Conservation (phyloP, 805 yeast species). For the Candida glaebosa region DNA sequence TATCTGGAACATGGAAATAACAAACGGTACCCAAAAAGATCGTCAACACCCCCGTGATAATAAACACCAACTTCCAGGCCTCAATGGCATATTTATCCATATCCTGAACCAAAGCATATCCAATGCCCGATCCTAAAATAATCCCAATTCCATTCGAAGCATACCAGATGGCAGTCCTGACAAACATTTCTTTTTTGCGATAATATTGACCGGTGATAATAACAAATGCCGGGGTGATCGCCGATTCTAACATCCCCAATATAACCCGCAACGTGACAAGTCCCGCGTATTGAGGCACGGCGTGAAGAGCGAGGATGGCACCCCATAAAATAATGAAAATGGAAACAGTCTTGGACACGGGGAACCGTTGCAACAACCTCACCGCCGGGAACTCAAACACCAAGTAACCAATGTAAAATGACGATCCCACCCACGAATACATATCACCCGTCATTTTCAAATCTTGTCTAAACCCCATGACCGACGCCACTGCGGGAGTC, state of each 20-base stretch:
- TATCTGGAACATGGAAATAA: slow-evolving; percentile 40
- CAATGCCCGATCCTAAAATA: slow-evolving; percentile 44
- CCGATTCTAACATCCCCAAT: slow-evolving; percentile 37
- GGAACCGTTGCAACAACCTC: slow-evolving; percentile 49
- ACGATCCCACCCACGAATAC: slow-evolving; percentile 37
- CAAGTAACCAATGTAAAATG: slow-evolving; percentile 56
- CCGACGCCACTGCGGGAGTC: slow-evolving; percentile 35
- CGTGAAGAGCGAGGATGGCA: slow-evolving; percentile 47
- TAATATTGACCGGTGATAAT: slow-evolving; percentile 35
- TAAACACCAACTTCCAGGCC: slow-evolving; percentile 60
- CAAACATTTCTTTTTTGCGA: slow-evolving; percentile 30
- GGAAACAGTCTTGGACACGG: slow-evolving; percentile 50
- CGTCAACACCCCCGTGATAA: slow-evolving; percentile 60
- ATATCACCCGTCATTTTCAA: slow-evolving; percentile 32
- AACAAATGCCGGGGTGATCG: slow-evolving; percentile 40
- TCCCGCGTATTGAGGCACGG: slow-evolving; percentile 46
- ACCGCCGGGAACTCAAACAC: slow-evolving; percentile 51
- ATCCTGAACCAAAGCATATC: slow-evolving; percentile 48
- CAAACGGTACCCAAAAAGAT: slow-evolving; percentile 47
- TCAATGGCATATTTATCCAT: slow-evolving; percentile 36
- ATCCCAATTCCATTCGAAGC: slow-evolving; percentile 34
- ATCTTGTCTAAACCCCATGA: slow-evolving; percentile 36
- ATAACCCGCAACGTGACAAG: slow-evolving; percentile 36
- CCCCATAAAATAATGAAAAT: slow-evolving; percentile 62
- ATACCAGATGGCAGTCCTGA: slow-evolving; percentile 35